Conservation (phyloP, 371 early-diverging fungal species). For the Mucor sp. region DNA sequence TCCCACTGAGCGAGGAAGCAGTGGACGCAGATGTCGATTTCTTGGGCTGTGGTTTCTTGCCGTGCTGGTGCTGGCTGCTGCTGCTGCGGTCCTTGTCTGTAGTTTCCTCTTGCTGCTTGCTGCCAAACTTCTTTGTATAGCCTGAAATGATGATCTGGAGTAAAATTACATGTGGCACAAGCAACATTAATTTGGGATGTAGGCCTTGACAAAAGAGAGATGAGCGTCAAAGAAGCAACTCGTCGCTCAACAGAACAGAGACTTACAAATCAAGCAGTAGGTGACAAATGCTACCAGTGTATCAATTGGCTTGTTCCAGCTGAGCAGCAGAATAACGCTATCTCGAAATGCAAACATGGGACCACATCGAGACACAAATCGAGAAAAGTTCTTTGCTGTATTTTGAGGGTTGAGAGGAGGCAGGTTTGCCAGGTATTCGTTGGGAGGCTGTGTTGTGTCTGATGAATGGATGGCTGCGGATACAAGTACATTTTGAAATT, state of each 20-base stretch:
- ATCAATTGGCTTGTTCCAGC: slow-evolving; percentile 49
- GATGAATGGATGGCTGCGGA: slow-evolving; percentile 43
- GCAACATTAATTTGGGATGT: slow-evolving; percentile 34
- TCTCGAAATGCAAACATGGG: slow-evolving; percentile 48
- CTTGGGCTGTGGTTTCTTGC: background rate
- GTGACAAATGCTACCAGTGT: slow-evolving; percentile 36
- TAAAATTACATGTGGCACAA: slow-evolving; percentile 39
- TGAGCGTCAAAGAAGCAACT: background rate
- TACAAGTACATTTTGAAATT: slow-evolving; percentile 38
- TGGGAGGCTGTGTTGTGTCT: slow-evolving; percentile 27
- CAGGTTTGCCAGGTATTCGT: slow-evolving; percentile 38
- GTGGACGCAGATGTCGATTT: background rate
- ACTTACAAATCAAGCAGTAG: slow-evolving; percentile 48
- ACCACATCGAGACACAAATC: slow-evolving; percentile 49
- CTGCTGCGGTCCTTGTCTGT: background rate
- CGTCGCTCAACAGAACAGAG: background rate
- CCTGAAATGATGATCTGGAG: slow-evolving; percentile 26
- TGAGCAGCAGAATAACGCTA: slow-evolving; percentile 40
- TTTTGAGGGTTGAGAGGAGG: slow-evolving; percentile 44
- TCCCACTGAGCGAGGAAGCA: background rate
- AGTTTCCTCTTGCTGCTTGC: background rate
- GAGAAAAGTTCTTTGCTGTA: slow-evolving; percentile 48
- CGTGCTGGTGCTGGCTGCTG: background rate
- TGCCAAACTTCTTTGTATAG: slow-evolving; percentile 18
- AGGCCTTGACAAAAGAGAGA: slow-evolving; percentile 25